Conservation (phyloP, 2,329 filamentous ascomycete genomes). For the Leptodontidium sp. region DNA sequence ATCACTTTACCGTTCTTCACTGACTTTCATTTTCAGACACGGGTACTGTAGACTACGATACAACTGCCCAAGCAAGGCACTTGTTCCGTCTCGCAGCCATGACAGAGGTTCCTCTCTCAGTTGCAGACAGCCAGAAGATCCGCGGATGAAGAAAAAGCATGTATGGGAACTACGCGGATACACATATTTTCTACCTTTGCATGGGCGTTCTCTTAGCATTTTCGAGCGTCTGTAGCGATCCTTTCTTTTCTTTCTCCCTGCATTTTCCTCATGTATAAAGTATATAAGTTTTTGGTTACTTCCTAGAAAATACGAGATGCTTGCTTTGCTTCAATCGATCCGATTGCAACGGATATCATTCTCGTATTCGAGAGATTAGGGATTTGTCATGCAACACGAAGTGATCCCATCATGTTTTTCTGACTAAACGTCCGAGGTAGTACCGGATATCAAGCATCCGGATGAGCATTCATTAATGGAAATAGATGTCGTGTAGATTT, state of each 20-base stretch:
- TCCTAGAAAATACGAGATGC: not conserved
- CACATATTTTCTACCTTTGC: constrained; percentile 3
- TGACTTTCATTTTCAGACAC: constrained; percentile 50
- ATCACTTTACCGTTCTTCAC: not conserved
- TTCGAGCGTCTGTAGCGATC: not conserved
- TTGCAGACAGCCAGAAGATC: constrained; percentile 39
- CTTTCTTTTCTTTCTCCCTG: not conserved
- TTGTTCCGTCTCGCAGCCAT: constrained; percentile 59
- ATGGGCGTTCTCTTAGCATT: constrained; percentile 4
- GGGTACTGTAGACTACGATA: constrained; percentile 59
- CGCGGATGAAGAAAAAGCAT: constrained; percentile 12
- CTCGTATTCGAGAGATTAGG: not conserved
- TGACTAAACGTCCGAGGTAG: not conserved
- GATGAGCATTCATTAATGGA: not conserved
- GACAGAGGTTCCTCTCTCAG: constrained; percentile 58
- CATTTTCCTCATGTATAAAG: constrained; percentile 1
- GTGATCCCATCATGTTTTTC: not conserved
- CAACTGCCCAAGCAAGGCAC: constrained; percentile 55
- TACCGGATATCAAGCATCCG: too few species aligned
- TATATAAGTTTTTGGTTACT: not conserved
- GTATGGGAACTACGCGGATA: not conserved
- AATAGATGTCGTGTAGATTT: not conserved
- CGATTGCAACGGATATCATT: not conserved
- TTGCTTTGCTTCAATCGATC: not conserved
- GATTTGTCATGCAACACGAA: not conserved